A percentile compares a stretch with the other conserved stretches of the same genome.
These are phyloP conservation scores for Candida ficus DNA, from an alignment of 805 yeast species.

Conservation along the genomic window DNA sequence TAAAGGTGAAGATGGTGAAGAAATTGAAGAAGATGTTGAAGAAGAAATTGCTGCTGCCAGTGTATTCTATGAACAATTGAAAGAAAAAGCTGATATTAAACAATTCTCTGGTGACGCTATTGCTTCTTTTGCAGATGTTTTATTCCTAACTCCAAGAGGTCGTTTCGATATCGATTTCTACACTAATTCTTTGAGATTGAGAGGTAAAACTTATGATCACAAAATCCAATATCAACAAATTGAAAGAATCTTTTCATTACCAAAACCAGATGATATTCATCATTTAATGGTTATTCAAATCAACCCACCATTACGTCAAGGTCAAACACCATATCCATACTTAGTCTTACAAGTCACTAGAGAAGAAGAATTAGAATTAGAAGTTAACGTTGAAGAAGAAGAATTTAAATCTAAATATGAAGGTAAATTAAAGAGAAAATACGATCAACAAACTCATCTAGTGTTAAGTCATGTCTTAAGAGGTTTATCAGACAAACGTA, in stretches of 20 bases:
- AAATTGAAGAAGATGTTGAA: constrained; percentile 25
- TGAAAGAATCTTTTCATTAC: constrained; percentile 85
- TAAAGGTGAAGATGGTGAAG: constrained; percentile 29
- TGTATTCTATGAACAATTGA: constrained; percentile 83
- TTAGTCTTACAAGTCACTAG: constrained; percentile 82
- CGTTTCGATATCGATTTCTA: constrained; percentile 97
- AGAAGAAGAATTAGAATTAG: constrained; percentile 90
- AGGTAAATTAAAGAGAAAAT: constrained; percentile 64
- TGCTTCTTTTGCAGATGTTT: constrained; percentile 84
- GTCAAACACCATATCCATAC: constrained; percentile 94
- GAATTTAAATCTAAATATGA: constrained; percentile 75
- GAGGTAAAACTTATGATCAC: constrained; percentile 98
- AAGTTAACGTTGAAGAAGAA: constrained; percentile 76
- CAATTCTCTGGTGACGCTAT: constrained; percentile 92
- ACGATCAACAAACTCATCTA: constrained; percentile 79
- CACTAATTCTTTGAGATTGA: constrained; percentile 75
- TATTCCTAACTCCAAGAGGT: constrained; percentile 96
- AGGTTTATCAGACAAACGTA: constrained; percentile 84
- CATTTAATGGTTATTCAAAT: constrained; percentile 84
- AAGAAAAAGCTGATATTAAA: constrained; percentile 91
- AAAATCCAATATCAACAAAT: constrained; percentile 87
- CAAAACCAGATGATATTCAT: constrained; percentile 91
- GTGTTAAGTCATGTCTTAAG: constrained; percentile 85
- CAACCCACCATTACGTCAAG: constrained; percentile 97
- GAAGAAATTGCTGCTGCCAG: constrained; percentile 68